Conservation (phyloP, 305 asterid species). For the Solanum hybrid region DNA sequence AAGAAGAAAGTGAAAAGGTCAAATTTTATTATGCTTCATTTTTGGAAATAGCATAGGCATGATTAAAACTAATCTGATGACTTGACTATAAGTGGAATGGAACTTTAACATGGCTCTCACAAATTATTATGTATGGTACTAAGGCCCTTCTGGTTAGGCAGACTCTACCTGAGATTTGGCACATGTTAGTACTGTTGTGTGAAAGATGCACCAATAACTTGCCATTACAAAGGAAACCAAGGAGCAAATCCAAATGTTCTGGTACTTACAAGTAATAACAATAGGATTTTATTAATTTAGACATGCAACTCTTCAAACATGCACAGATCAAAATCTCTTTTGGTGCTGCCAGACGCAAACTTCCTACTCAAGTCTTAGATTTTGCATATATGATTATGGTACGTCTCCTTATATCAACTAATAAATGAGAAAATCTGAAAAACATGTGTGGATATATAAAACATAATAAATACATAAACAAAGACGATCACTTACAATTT, state of each 20-base stretch:
- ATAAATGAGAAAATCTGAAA: not conserved
- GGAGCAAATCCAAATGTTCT: not conserved
- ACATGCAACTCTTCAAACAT: not conserved
- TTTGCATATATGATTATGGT: not conserved
- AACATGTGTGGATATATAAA: not conserved
- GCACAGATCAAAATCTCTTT: not conserved
- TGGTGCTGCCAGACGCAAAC: not conserved
- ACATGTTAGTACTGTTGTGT: not conserved
- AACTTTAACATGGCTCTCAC: not conserved
- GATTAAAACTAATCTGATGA: not conserved
- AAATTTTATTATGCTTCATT: not conserved
- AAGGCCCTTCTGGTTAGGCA: not conserved
- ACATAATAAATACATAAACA: not conserved
- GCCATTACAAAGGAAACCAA: not conserved
- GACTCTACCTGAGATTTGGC: not conserved
- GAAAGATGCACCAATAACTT: not conserved
- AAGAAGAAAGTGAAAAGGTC: not conserved
- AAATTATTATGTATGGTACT: not conserved
- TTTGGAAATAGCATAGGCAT: not conserved
- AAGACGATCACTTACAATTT: conserved; percentile 50
- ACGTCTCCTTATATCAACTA: not conserved
- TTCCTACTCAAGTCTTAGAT: not conserved
- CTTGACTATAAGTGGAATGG: not conserved
- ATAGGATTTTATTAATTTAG: not conserved
- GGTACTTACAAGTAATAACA: not conserved